A percentile compares a stretch with the other conserved stretches of the same genome.
phyloP scores from a whole-genome alignment of 148 eudicot genomes.

The Camellia japonica region DNA sequence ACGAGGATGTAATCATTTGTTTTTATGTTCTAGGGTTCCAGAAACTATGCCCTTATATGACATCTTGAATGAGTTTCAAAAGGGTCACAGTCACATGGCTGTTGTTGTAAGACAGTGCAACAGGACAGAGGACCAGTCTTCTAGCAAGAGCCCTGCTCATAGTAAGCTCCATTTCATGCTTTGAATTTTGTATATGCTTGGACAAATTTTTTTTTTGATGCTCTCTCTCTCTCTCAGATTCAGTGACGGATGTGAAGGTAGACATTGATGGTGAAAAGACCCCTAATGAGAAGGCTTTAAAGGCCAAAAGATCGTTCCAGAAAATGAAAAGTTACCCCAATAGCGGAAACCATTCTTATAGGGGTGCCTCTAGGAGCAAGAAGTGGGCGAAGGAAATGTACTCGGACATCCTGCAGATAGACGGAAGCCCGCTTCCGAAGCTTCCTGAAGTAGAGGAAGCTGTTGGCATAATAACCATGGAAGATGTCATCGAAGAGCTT shows the following conservation, averaged over 20 bases:
- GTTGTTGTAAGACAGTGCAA: constrained; percentile 64
- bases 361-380: constrained; percentile 46
- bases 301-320: constrained; percentile 48
- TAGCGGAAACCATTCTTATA: constrained; percentile 50
- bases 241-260: constrained; percentile 59
- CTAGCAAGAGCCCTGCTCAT: constrained; percentile 26
- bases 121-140: constrained; percentile 32
- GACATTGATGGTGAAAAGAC: constrained; percentile 52
- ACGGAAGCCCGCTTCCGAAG: constrained; percentile 64
- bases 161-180: constrained; percentile 19
- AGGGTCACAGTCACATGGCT: constrained; percentile 98
- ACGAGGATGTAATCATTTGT: neutral
- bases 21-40: constrained; percentile 52
- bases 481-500: constrained; percentile 94
- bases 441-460: constrained; percentile 84
- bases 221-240: constrained; percentile 16
- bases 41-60: constrained; percentile 86
- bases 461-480: constrained; percentile 84
- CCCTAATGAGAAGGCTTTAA: constrained; percentile 38
- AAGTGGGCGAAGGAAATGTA: constrained; percentile 76
- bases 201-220: neutral
- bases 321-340: constrained; percentile 85
- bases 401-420: constrained; percentile 68
- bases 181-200: neutral
- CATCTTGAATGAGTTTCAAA: constrained; percentile 92